Evolutionary conservation across 1,284 basidiomycete genomes (phyloP).

Genomic region (Leccinum solheimii): DNA sequence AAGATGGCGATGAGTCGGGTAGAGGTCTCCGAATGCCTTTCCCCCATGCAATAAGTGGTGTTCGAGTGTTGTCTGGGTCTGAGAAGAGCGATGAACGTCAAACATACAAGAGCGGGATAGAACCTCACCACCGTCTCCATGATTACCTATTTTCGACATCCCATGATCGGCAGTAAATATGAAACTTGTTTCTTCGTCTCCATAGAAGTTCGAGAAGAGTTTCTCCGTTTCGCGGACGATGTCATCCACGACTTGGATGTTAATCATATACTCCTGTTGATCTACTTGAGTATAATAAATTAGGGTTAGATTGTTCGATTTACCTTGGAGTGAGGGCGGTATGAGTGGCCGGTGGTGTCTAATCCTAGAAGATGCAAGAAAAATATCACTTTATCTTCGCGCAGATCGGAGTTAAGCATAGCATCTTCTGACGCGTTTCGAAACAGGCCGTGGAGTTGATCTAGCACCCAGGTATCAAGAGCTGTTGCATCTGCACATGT

Average conservation of each 20-base stretch:
- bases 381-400: slow-evolving; percentile 66
- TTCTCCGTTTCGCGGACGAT: slow-evolving; percentile 72
- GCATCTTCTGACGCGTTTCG: slow-evolving; percentile 59
- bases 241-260: slow-evolving; percentile 79
- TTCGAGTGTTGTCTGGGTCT: slow-evolving; percentile 89
- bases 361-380: slow-evolving; percentile 86
- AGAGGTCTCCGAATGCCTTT: slow-evolving; percentile 71
- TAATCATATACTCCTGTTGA: slow-evolving; percentile 79
- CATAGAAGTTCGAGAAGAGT: slow-evolving; percentile 66
- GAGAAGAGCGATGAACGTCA: slow-evolving; percentile 10
- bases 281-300: not conserved
- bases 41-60: slow-evolving; percentile 85
- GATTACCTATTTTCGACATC: slow-evolving; percentile 88
- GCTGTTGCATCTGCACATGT: slow-evolving; percentile 65
- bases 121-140: slow-evolving; percentile 79
- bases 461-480: slow-evolving; percentile 80
- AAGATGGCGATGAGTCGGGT: slow-evolving; percentile 51
- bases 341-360: slow-evolving; percentile 88
- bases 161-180: slow-evolving; percentile 91
- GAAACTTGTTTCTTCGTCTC: slow-evolving; percentile 71
- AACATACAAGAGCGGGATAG: slow-evolving; percentile 9
- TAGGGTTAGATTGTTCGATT: not conserved
- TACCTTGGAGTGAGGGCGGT: slow-evolving; percentile 80
- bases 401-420: slow-evolving; percentile 50
- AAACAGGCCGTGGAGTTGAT: slow-evolving; percentile 62